Conservation (phyloP, 768 basidiomycete species). For the Lentinula edodes region DNA sequence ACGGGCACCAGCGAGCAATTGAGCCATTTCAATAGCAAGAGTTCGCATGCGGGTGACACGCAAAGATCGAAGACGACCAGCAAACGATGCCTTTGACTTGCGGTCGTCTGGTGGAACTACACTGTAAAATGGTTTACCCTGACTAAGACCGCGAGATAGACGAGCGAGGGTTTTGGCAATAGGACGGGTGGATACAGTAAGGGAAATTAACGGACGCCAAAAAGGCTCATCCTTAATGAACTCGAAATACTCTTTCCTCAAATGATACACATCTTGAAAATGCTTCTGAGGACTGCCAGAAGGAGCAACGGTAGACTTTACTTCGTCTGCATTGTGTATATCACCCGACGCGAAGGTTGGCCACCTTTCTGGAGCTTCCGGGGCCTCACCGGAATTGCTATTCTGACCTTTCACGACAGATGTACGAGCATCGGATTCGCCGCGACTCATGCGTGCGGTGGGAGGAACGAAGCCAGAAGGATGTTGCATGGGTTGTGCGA, state of each 20-base stretch:
- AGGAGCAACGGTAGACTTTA: not conserved
- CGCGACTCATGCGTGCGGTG: slow-evolving; percentile 16
- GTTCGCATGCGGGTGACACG: slow-evolving; percentile 27
- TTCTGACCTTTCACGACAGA: not conserved
- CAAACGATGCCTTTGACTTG: slow-evolving; percentile 24
- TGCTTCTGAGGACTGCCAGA: not conserved
- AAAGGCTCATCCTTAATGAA: slow-evolving; percentile 19
- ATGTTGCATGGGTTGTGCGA: slow-evolving; percentile 7
- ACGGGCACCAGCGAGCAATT: slow-evolving; percentile 25
- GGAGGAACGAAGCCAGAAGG: slow-evolving; percentile 18
- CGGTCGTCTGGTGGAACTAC: slow-evolving; percentile 25
- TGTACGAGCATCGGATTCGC: slow-evolving; percentile 6
- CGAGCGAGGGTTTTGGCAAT: slow-evolving; percentile 29
- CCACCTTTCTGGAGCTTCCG: slow-evolving; percentile 5
- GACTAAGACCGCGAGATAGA: slow-evolving; percentile 22
- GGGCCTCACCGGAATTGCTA: not conserved
- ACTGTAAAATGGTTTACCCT: slow-evolving; percentile 31
- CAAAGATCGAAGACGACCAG: slow-evolving; percentile 26
- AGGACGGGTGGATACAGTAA: slow-evolving; percentile 37
- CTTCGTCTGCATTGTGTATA: not conserved
- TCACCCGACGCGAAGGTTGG: slow-evolving; percentile 1
- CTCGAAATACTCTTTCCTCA: slow-evolving; percentile 3
- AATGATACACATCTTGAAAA: not conserved
- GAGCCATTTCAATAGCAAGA: slow-evolving; percentile 22
- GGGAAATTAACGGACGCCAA: slow-evolving; percentile 34